Evolutionary conservation across 2,329 filamentous ascomycete genomes (phyloP).

Genomic region (Phyllosticta paracitricarpa): DNA sequence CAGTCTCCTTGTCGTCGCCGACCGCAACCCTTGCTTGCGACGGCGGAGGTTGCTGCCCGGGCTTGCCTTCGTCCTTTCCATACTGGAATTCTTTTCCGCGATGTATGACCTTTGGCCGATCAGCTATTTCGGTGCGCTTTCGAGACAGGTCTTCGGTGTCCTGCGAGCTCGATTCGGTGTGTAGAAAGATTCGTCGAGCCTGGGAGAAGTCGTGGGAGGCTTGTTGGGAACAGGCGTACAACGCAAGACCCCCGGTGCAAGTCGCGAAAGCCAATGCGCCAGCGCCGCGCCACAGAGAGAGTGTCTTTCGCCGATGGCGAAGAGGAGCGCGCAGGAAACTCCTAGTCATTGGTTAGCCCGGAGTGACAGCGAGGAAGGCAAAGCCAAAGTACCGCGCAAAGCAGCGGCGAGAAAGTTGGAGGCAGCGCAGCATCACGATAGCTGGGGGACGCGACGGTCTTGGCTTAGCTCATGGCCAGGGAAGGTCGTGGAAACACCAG

Average conservation of each 20-base stretch:
- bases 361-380: neutral
- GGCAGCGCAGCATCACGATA: neutral
- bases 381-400: neutral
- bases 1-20: slow-evolving; percentile 17
- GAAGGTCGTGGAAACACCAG: neutral
- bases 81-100: neutral
- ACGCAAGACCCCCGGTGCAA: neutral
- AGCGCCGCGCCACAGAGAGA: neutral
- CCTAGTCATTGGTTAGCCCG: neutral
- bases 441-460: neutral
- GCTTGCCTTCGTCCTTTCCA: slow-evolving; percentile 8
- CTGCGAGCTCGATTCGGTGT: neutral
- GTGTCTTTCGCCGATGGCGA: neutral
- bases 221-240: neutral
- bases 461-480: neutral
- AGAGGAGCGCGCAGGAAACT: neutral
- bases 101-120: neutral
- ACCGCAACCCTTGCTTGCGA: slow-evolving; percentile 23
- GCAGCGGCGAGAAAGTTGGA: neutral
- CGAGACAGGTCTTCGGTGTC: neutral
- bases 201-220: neutral
- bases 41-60: slow-evolving; percentile 24
- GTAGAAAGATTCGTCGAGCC: neutral
- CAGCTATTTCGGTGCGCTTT: neutral
- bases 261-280: neutral